A percentile compares a stretch with the other conserved stretches of the same genome.
Evolutionary conservation across 345 rosid genomes (phyloP).

Genomic region (Linum lewisii): DNA sequence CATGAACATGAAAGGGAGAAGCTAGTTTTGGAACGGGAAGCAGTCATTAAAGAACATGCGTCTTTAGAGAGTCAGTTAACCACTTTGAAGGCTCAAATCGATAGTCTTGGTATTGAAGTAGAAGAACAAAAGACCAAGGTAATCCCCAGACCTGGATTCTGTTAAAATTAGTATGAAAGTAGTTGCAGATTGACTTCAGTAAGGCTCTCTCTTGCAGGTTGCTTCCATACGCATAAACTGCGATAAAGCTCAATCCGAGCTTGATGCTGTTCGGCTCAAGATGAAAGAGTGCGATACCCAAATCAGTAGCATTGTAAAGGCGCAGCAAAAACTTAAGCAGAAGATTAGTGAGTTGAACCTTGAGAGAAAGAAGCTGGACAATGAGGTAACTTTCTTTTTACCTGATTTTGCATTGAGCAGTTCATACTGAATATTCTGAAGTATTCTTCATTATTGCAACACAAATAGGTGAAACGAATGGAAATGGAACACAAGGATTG

Average conservation of each 20-base stretch:
- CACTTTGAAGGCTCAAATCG: constrained; percentile 49
- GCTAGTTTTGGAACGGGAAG: constrained; percentile 81
- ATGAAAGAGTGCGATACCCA: constrained; percentile 90
- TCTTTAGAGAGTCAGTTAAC: constrained; percentile 72
- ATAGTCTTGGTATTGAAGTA: constrained; percentile 49
- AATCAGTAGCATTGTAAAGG: constrained; percentile 55
- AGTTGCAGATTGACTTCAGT: constrained; percentile 5
- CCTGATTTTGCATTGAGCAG: neutral
- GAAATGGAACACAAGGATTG: constrained; percentile 88
- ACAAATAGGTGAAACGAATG: constrained; percentile 60
- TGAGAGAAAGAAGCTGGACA: constrained; percentile 87
- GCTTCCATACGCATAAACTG: constrained; percentile 40
- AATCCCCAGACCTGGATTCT: constrained; percentile 14
- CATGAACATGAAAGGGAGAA: constrained; percentile 72
- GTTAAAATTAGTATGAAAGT: neutral
- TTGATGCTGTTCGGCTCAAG: constrained; percentile 54
- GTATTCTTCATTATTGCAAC: neutral
- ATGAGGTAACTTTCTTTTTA: constrained; percentile 53
- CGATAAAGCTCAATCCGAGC: constrained; percentile 57
- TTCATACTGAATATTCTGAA: constrained; percentile 8
- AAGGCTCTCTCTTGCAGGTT: constrained; percentile 43
- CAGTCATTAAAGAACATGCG: constrained; percentile 46
- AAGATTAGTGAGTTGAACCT: constrained; percentile 63
- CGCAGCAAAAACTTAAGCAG: constrained; percentile 66
- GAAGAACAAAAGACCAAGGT: constrained; percentile 69